Percentiles rank a stretch among this genome's conserved stretches.
Evolutionary conservation across 2,329 filamentous ascomycete species (phyloP).

Genomic region (Aspergillus floridensis): DNA sequence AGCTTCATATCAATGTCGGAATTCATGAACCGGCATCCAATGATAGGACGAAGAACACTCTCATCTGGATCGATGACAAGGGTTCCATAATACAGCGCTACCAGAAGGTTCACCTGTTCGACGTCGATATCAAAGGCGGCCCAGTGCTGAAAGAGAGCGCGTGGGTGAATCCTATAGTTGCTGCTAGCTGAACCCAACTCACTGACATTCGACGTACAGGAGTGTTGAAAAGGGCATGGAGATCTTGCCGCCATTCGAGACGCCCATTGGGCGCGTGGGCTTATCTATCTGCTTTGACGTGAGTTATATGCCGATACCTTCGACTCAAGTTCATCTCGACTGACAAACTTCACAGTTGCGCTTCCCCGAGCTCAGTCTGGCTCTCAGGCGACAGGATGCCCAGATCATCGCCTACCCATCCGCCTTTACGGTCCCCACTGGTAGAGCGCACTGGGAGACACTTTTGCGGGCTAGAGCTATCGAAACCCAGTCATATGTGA

Average conservation of each 20-base stretch:
- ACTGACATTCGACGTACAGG: conserved; percentile 21
- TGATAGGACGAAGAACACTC: conserved; percentile 59
- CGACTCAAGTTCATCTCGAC: neutral
- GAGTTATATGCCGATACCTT: conserved; percentile 20
- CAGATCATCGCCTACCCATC: conserved; percentile 83
- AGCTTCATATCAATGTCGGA: conserved; percentile 77
- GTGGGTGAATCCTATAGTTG: conserved; percentile 25
- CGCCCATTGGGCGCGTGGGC: conserved; percentile 71
- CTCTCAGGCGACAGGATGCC: conserved; percentile 64
- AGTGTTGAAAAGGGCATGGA: conserved; percentile 66
- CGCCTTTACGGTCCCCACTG: conserved; percentile 85
- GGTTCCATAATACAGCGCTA: conserved; percentile 65
- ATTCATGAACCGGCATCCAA: conserved; percentile 70
- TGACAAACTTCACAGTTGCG: conserved; percentile 53
- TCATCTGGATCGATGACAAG: conserved; percentile 63
- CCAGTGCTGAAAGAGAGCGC: conserved; percentile 62
- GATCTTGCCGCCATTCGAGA: conserved; percentile 70
- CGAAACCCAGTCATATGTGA: conserved; percentile 82
- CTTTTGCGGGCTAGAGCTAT: conserved; percentile 78
- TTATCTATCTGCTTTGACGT: conserved; percentile 85
- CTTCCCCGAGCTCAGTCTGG: conserved; percentile 72
- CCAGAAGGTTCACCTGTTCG: conserved; percentile 90
- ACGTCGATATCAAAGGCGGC: conserved; percentile 60
- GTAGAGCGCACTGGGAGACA: conserved; percentile 79
- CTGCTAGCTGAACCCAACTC: neutral